Percentiles rank a stretch among this genome's conserved stretches.
Evolutionary conservation across 1,139 yeast species (phyloP).

Genomic region (Meyerozyma athensensis): DNA sequence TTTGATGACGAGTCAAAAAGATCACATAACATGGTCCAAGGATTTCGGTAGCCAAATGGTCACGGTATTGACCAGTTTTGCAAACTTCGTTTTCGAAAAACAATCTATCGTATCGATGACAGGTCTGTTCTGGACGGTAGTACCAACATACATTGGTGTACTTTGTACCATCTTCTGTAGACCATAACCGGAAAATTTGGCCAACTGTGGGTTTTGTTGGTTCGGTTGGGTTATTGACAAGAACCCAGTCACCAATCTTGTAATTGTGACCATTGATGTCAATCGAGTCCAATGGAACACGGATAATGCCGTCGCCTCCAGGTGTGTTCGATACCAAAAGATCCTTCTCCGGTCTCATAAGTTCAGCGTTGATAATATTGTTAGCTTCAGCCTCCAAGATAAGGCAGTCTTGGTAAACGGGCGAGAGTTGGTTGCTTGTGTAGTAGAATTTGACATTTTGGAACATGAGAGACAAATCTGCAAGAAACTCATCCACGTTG

Average conservation of each 20-base stretch:
- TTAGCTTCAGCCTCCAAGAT: constrained; percentile 60
- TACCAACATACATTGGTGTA: constrained; percentile 98
- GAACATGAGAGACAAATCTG: constrained; percentile 72
- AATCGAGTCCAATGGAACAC: constrained; percentile 74
- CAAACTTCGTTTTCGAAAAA: constrained; percentile 93
- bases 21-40: constrained; percentile 93
- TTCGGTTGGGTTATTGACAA: constrained; percentile 81
- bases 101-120: constrained; percentile 82
- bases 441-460: constrained; percentile 65
- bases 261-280: constrained; percentile 69
- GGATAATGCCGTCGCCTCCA: constrained; percentile 49
- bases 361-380: constrained; percentile 60
- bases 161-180: constrained; percentile 72
- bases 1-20: constrained; percentile 88
- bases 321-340: constrained; percentile 65
- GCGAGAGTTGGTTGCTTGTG: constrained; percentile 51
- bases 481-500: constrained; percentile 68
- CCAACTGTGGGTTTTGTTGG: constrained; percentile 87
- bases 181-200: constrained; percentile 91
- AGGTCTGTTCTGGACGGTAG: constrained; percentile 95
- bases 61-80: constrained; percentile 95
- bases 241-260: constrained; percentile 93
- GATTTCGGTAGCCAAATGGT: constrained; percentile 82
- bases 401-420: constrained; percentile 55
- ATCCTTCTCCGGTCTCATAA: constrained; percentile 77